Evolutionary conservation across 2,329 filamentous ascomycete species (phyloP).

Genomic region (Helminthosporium solani): DNA sequence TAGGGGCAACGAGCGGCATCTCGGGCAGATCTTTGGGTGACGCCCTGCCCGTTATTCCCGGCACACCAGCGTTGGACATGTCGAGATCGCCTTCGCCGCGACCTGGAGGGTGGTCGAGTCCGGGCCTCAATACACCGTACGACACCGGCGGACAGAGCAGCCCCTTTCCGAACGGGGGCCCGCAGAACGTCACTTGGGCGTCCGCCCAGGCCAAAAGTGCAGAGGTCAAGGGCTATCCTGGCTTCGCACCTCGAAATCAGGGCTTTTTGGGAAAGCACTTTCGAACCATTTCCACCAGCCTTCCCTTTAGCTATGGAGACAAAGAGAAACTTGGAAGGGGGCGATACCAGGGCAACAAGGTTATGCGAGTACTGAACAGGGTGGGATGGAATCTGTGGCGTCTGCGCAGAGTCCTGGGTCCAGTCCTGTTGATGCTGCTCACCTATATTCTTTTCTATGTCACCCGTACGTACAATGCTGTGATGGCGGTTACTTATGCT

Average conservation of each 20-base stretch:
- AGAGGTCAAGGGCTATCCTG: conserved; percentile 71
- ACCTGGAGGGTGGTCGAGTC: conserved; percentile 86
- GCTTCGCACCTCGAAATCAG: conserved; percentile 76
- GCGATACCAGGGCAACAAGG: conserved; percentile 42
- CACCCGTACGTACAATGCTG: conserved; percentile 63
- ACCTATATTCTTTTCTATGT: conserved; percentile 68
- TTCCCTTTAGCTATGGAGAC: conserved; percentile 70
- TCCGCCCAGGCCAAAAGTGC: conserved; percentile 76
- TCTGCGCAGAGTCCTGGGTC: conserved; percentile 62
- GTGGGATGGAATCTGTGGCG: conserved; percentile 61
- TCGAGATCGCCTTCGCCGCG: conserved; percentile 84
- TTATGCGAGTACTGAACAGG: conserved; percentile 37
- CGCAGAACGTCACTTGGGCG: conserved; percentile 71
- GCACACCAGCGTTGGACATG: conserved; percentile 57
- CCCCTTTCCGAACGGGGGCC: conserved; percentile 58
- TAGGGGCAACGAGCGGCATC: conserved; percentile 37
- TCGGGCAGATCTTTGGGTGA: conserved; percentile 35
- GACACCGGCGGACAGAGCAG: conserved; percentile 66
- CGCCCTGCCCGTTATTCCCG: conserved; percentile 40
- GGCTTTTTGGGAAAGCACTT: conserved; percentile 87
- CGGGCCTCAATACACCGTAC: conserved; percentile 68
- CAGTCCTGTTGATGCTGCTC: conserved; percentile 61
- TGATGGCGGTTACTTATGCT: conserved; percentile 4
- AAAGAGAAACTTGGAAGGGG: conserved; percentile 74
- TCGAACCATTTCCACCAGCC: conserved; percentile 73